phyloP scores from a whole-genome alignment of 2,329 filamentous ascomycete species.

The Diaporthe helianthi region DNA sequence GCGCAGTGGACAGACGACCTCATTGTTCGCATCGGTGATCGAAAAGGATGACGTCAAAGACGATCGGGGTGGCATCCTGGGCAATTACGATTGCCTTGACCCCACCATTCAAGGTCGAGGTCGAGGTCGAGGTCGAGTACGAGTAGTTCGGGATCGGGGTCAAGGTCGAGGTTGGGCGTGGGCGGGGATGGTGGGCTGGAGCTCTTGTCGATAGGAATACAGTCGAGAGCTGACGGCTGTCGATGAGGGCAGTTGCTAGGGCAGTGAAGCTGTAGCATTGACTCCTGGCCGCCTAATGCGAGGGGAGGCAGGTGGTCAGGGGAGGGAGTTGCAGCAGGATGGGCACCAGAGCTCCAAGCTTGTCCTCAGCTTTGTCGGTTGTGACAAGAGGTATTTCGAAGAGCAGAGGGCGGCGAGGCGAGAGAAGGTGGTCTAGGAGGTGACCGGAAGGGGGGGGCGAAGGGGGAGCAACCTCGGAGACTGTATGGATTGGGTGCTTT shows the following conservation, averaged over 20 bases:
- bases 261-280: conserved; percentile 40
- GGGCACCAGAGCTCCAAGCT: conserved; percentile 47
- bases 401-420: conserved; percentile 38
- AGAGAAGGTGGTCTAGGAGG: conserved; percentile 36
- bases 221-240: conserved; percentile 26
- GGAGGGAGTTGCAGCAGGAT: not conserved
- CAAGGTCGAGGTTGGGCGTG: conserved; percentile 39
- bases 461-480: conserved; percentile 23
- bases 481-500: conserved; percentile 22
- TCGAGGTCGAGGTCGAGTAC: conserved; percentile 43
- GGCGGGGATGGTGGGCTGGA: conserved; percentile 34
- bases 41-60: conserved; percentile 90
- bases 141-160: conserved; percentile 35
- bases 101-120: conserved; percentile 58
- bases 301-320: conserved; percentile 29
- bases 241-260: conserved; percentile 12
- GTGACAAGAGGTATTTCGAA: conserved; percentile 55
- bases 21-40: conserved; percentile 89
- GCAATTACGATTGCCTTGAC: conserved; percentile 46
- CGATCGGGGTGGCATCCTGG: conserved; percentile 84
- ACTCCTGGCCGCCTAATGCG: conserved; percentile 36
- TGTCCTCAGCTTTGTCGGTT: conserved; percentile 42
- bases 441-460: conserved; percentile 24
- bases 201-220: conserved; percentile 40
- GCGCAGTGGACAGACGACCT: conserved; percentile 93